Evolutionary conservation across 192 early-diverging fungal genomes (phyloP), one percentile per base, ranked within the genome.

Genomic region (Podila verticillata): DNA sequence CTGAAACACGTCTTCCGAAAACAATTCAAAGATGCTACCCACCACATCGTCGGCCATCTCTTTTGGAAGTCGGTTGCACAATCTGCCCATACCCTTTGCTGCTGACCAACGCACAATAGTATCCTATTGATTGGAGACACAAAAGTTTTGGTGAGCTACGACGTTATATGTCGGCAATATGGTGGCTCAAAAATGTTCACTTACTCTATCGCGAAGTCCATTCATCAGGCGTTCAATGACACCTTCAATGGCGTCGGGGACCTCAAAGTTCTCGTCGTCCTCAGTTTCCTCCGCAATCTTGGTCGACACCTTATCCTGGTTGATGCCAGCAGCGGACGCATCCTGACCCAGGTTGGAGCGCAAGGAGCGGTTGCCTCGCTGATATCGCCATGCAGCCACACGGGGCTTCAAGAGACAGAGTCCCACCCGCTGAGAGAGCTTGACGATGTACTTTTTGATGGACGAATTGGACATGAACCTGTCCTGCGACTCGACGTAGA

Each of bases 21-120:
- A 93, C 8, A 97, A 82, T 24, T 87, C 92, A 34, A 94, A 85
- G 31, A 99, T 88, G 3, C 92, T 91, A 0, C 82, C 80, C 17
- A 96, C 90, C 26, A 99, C 91, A 65, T 99, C 95, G 47, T 92
- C 90, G 0, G 92, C 95, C 57, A 98, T 82, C 26, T 91, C 92
- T 36, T 85, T 84, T 2, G 95, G 92, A 58, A 99, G 74, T 29
- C 98, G 86, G 49, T 91, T 91, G 4, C 92, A 83, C 63, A 99
- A 90, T 57, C 98, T 87, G 7, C 95, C 98, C 60, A 99, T 84
- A 15, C 97, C 98, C 86, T 99, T 99, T 9, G 98, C 96, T 7
- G 96, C 92, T 12, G 96, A 97, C 96, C 96, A 98, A 62, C 98
- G 91, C 5, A 99, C 97, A 68, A 99, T 94, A 0, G 98, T 99